Evolutionary conservation across 139 green algal species (phyloP).

Genomic region (Trebouxia sp.): DNA sequence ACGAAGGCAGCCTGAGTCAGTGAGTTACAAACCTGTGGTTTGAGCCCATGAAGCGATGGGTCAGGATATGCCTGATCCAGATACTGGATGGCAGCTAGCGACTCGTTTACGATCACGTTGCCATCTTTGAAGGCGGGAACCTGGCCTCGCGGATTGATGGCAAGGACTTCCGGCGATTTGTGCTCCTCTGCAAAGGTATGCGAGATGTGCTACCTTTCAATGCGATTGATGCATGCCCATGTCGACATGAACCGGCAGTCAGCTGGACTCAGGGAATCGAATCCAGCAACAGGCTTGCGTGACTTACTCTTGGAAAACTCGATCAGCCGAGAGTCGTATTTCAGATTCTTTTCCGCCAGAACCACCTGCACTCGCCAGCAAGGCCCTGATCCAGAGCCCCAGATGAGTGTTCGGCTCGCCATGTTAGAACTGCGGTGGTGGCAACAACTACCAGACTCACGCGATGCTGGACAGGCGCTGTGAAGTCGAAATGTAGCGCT

Average conservation of each 20-base stretch:
- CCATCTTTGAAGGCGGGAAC: slow-evolving; percentile 47
- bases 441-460: too few relatives aligned
- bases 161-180: slow-evolving; percentile 40
- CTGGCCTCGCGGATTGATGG: slow-evolving; percentile 49
- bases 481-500: too few relatives aligned
- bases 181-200: slow-evolving; percentile 40
- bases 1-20: too few relatives aligned
- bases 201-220: not conserved
- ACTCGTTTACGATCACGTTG: slow-evolving; percentile 44
- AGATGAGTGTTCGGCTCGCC: slow-evolving; percentile 32
- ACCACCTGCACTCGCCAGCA: slow-evolving; percentile 39
- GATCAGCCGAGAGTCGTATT: slow-evolving; percentile 35
- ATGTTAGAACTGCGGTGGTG: too few relatives aligned
- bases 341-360: slow-evolving; percentile 39
- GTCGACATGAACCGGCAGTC: not conserved
- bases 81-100: slow-evolving; percentile 42
- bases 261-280: not conserved
- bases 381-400: slow-evolving; percentile 34
- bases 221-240: not conserved
- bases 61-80: slow-evolving; percentile 43
- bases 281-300: not conserved
- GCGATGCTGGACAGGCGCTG: too few relatives aligned
- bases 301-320: slow-evolving; percentile 38
- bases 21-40: slow-evolving; percentile 40
- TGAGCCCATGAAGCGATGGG: slow-evolving; percentile 3